Base-by-base conservation (phyloP, 129 eudicot species). In the Lactuca sativa region DNA sequence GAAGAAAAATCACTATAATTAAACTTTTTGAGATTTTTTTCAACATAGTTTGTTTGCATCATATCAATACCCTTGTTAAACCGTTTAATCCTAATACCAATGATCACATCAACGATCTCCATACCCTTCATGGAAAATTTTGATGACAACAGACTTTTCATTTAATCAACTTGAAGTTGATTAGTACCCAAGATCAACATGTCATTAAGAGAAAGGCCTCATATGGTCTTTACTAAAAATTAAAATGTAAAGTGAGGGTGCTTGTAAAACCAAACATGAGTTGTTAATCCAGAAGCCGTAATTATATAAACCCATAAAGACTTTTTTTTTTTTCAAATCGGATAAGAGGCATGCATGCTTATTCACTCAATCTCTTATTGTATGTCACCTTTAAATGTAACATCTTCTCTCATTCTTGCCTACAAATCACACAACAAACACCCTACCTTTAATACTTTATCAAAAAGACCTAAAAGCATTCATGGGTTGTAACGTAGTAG, bases 391-490 rank as follows among this genome's bases (percentile, higher is more conserved):
- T 47, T 7, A 71, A 38, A 48, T 47, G 67, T 59, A 48, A 59
- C 76, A 71, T 11, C 15, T 2, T 47, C 49, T 47, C 18, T 53
- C 25, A 53, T 4, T 36, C 38, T 55, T 71, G 68, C 51, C 52
- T 47, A 60, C 59, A 60, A 71, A 71, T 44, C 37, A 18, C 68
- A 71, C 76, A 71, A 48, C 52, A 53, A 5, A 58, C 56, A 32
- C 12, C 33, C 30, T 25, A 25, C 30, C 30, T 25, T 25, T 25
- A 25, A 25, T 25, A 25, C 30, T 33, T 60, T 15, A 30, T 16
- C 53, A 34, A 16, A 60, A 71, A 71, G 52, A 60, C 12, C 14
- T 11, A 47, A 41, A 13, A 41, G 56, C 43, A 44, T 70, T 31
- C 7, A 70, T 25, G 57, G 43, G 4, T 48, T 65, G 14, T 43